Evolutionary conservation across 345 rosid species (phyloP), one percentile per base, ranked within the genome.

Genomic region (Gossypium sturtianum): DNA sequence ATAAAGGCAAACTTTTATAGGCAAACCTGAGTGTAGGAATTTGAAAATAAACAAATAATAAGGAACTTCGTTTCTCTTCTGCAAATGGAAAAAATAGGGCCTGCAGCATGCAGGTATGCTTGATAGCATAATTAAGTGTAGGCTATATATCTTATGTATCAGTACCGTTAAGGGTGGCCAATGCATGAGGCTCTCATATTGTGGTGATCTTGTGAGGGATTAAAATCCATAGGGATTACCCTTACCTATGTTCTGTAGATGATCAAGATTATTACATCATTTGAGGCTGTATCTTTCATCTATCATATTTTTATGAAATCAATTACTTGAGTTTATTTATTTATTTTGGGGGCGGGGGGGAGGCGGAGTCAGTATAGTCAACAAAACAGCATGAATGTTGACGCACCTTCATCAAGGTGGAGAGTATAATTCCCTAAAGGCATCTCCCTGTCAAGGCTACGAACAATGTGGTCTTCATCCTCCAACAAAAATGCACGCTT

Each of bases 401-500:
- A 72, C 70, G 74, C 86, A 93, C 98, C 99, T 85, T 90, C 91
- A 80, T 95, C 99, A 2, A 95, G 88, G 82, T 85, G 91, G 71
- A 95, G 98, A 48, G 77, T 81, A 81, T 95, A 93, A 83, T 77
- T 93, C 66, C 98, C 99, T 76, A 90, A 59, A 71, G 99, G 99
- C 99, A 95, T 93, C 74, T 93, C 98, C 81, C 93, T 80, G 81
- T 93, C 99, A 62, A 95, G 91, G 79, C 92, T 80, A 12, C 97
- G 90, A 73, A 91, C 82, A 69, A 93, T 77, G 79, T 89, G 96
- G 67, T 90, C 94, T 84, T 95, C 98, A 83, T 93, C 99, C 85
- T 95, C 99, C 83, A 95, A 79, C 98, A 97, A 93, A 83, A 95
- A 95, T 48, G 97, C 98, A n/a, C 98, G 89, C 73, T 85, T 88